Evolutionary conservation across 1,284 basidiomycete genomes (phyloP), one percentile per base, ranked within the genome.

Genomic region (Leccinum subrobustum): DNA sequence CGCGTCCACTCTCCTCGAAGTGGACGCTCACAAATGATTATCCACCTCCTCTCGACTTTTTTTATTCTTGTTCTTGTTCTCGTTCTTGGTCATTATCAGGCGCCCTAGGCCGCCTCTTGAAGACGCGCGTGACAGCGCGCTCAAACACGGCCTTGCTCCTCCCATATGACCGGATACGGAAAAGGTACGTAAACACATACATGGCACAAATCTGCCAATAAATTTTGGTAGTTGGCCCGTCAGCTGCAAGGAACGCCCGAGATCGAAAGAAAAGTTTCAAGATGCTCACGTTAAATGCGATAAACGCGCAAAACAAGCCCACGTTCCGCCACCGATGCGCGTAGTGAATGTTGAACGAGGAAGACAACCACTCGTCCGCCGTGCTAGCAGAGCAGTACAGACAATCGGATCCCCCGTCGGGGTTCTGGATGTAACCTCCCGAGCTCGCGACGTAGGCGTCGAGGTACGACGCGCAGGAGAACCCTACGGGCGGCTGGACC

Each of bases 361-460:
- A 20, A 6, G 59, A 70, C 4, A 85, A 71, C 71, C 80, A 81
- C 27, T 77, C 64, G 62, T 84, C 83, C 0, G 81, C 78, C 1
- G 78, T 78, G 7, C 70, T 67, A 2, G 75, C 72, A 14, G 79
- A 82, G 72, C 91, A 94, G 72, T 92, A 93, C 37, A 80, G 77
- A 73, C 92, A 95, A 11, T 70, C 70, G 0, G 73, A 63, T 0
- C 83, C 87, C 1, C 79, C 89, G 51, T 80, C 75, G 0, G 83
- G 82, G 74, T 96, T 91, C 65, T 88, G 78, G 47, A 97, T 68
- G 76, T 97, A 96, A 0, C 93, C 95, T 3, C 87, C 87, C 62
- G 83, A 79, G 12, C 73, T 76, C n/a, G 73, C 65, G 8, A 88
- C 82, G 65, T 91, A 95, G 27, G 82, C 78, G 16, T 79, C 76